Conservation (phyloP, 2,329 filamentous ascomycete genomes). For the Mycosphaerella arachidis region DNA sequence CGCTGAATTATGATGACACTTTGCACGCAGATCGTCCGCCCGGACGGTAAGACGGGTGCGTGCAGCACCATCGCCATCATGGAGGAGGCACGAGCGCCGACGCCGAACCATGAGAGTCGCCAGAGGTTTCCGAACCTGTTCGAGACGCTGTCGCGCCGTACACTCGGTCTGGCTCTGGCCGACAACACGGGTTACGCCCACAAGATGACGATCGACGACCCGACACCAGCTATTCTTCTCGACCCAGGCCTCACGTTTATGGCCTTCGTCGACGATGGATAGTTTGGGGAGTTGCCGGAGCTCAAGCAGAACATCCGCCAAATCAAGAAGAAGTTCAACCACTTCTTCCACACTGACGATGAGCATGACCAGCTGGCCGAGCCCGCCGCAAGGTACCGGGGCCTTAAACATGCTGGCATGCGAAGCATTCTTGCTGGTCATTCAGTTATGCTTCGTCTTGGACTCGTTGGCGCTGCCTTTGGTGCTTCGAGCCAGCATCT, state of each 20-base stretch:
- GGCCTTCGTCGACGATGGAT: constrained; percentile 87
- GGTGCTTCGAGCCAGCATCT: constrained; percentile 55
- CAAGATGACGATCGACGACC: neutral
- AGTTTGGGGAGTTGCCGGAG: constrained; percentile 51
- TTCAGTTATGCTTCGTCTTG: no score
- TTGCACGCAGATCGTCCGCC: constrained; percentile 42
- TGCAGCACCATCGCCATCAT: constrained; percentile 4
- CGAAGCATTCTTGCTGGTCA: neutral
- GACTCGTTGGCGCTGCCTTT: constrained; percentile 67
- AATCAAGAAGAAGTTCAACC: no score
- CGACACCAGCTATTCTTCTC: constrained; percentile 14
- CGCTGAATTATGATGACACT: neutral
- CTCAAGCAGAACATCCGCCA: no score
- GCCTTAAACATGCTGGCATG: neutral
- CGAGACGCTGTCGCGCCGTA: no score
- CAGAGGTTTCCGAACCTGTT: no score
- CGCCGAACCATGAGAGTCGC: no score
- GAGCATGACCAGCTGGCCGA: neutral
- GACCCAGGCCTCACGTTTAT: constrained; percentile 81
- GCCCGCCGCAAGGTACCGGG: neutral
- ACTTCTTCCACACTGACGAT: neutral
- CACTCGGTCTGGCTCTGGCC: no score
- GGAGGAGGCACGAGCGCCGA: no score
- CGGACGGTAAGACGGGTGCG: constrained; percentile 75
- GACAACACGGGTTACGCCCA: no score